Evolutionary conservation across 2,329 filamentous ascomycete species (phyloP).

Genomic region (Clathrospora elynae): DNA sequence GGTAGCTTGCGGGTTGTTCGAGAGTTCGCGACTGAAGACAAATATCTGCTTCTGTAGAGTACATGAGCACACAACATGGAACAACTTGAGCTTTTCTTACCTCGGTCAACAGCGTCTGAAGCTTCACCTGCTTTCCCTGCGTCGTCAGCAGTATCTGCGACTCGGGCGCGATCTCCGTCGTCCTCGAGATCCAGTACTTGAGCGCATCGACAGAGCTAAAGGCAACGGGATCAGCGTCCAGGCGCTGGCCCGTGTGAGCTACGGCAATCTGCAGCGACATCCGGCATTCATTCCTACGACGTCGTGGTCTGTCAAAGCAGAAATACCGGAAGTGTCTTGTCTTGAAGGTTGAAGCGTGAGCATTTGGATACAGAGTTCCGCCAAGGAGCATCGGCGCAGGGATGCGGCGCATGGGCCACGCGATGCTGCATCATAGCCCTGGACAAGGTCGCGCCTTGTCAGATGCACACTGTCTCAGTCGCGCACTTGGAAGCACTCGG

Average conservation of each 20-base stretch:
- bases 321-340: slow-evolving; percentile 17
- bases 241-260: slow-evolving; percentile 87
- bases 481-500: slow-evolving; percentile 6
- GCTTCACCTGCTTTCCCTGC: slow-evolving; percentile 81
- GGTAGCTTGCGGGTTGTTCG: slow-evolving; percentile 51
- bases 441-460: slow-evolving; percentile 22
- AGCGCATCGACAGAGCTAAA: slow-evolving; percentile 83
- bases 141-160: slow-evolving; percentile 87
- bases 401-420: slow-evolving; percentile 35
- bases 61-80: slow-evolving; percentile 12
- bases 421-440: slow-evolving; percentile 25
- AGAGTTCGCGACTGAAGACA: slow-evolving; percentile 78
- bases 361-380: slow-evolving; percentile 29
- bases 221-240: slow-evolving; percentile 75
- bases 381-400: slow-evolving; percentile 36
- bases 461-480: slow-evolving; percentile 27
- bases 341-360: slow-evolving; percentile 23
- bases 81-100: slow-evolving; percentile 52
- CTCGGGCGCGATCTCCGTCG: slow-evolving; percentile 73
- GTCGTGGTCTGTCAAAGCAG: slow-evolving; percentile 25
- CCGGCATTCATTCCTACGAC: slow-evolving; percentile 47
- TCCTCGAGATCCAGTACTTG: slow-evolving; percentile 76
- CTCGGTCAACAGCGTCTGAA: slow-evolving; percentile 79
- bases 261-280: slow-evolving; percentile 92
- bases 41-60: slow-evolving; percentile 76